Conservation (phyloP, 2,329 filamentous ascomycete species). For the Trematosphaeria pertusa region DNA sequence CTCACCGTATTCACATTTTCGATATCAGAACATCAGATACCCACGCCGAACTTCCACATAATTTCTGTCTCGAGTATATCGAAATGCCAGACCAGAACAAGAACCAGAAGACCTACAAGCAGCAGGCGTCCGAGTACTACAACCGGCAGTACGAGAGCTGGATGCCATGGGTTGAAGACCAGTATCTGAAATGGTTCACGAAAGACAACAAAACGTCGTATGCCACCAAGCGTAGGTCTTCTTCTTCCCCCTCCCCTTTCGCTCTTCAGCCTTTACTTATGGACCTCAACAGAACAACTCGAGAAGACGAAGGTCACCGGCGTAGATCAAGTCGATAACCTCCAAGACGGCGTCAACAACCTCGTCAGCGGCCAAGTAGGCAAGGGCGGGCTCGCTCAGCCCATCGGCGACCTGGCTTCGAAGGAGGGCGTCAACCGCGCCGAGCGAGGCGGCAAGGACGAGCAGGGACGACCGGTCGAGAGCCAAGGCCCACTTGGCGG, state of each 20-base stretch:
- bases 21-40: not conserved
- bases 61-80: not conserved
- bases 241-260: slow-evolving; percentile 2
- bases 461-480: slow-evolving; percentile 58
- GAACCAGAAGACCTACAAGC: slow-evolving; percentile 38
- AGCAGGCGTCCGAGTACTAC: slow-evolving; percentile 60
- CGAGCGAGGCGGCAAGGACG: slow-evolving; percentile 70
- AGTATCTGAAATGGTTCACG: slow-evolving; percentile 75
- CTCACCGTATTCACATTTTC: no score
- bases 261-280: slow-evolving; percentile 1
- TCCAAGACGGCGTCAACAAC: slow-evolving; percentile 72
- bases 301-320: slow-evolving; percentile 74
- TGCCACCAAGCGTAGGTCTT: slow-evolving; percentile 67
- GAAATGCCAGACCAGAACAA: slow-evolving; percentile 17
- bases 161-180: slow-evolving; percentile 79
- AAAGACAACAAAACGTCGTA: slow-evolving; percentile 80
- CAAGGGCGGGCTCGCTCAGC: slow-evolving; percentile 70
- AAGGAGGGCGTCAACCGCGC: slow-evolving; percentile 71
- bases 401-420: slow-evolving; percentile 66
- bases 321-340: slow-evolving; percentile 69
- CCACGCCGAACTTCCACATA: not conserved
- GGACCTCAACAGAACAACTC: slow-evolving; percentile 62
- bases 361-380: slow-evolving; percentile 70
- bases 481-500: slow-evolving; percentile 43
- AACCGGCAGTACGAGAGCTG: slow-evolving; percentile 76